phyloP scores from a whole-genome alignment of 2,329 filamentous ascomycete genomes.

The Chaetomiaceae sp. region DNA sequence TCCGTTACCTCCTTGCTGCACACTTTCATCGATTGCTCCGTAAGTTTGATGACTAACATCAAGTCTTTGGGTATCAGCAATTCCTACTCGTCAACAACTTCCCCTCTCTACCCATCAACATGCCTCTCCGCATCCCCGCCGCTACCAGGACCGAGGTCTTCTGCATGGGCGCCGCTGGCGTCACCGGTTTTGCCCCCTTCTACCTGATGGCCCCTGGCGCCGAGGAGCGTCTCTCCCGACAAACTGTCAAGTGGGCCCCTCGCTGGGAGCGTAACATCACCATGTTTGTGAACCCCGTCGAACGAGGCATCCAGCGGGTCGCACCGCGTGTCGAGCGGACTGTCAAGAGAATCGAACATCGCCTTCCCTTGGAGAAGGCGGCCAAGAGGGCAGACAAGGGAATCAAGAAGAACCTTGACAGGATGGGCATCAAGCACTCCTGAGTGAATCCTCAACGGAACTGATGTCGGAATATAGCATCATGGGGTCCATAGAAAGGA shows the following conservation, averaged over 20 bases:
- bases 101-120: constrained; percentile 33
- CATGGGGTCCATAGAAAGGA: neutral
- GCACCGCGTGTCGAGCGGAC: constrained; percentile 25
- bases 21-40: neutral
- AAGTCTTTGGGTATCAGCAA: constrained; percentile 1
- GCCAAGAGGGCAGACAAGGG: constrained; percentile 19
- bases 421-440: constrained; percentile 18
- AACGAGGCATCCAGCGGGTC: constrained; percentile 24
- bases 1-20: neutral
- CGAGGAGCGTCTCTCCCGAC: constrained; percentile 49
- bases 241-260: constrained; percentile 56
- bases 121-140: constrained; percentile 50
- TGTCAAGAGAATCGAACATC: constrained; percentile 25
- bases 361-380: constrained; percentile 26
- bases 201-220: constrained; percentile 55
- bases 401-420: constrained; percentile 23
- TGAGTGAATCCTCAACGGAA: neutral
- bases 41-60: neutral
- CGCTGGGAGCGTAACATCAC: constrained; percentile 56
- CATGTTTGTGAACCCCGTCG: constrained; percentile 40
- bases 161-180: constrained; percentile 51
- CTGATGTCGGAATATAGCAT: neutral
- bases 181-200: constrained; percentile 51
- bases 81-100: neutral
- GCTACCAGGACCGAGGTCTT: constrained; percentile 47